A percentile compares a stretch with the other conserved stretches of the same genome.
These are phyloP conservation scores for Rhytidiadelphus loreus DNA, from an alignment of 225 moss, liverwort and hornwort genomes.

Conservation along the genomic window DNA sequence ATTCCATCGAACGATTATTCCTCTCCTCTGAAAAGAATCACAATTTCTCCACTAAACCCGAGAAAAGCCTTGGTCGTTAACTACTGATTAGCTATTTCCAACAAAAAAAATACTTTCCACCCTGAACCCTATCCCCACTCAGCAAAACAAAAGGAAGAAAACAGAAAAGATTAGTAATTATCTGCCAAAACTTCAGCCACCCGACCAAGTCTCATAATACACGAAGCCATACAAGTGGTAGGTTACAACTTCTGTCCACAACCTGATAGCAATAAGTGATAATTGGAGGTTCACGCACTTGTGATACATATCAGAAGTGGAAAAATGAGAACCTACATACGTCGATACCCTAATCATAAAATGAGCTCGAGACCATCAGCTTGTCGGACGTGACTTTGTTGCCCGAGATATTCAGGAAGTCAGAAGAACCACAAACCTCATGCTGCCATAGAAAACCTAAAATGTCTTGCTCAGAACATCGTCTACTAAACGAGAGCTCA, in stretches of 20 bases:
- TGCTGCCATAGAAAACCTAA: neutral
- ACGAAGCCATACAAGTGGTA: neutral
- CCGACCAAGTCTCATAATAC: neutral
- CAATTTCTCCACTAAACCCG: neutral
- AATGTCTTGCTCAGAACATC: neutral
- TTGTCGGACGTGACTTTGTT: neutral
- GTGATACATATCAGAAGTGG: no score
- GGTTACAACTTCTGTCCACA: neutral
- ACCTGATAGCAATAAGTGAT: neutral
- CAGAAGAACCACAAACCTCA: neutral
- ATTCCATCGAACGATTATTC: neutral
- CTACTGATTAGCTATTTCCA: neutral
- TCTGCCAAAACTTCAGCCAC: neutral
- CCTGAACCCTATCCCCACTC: neutral
- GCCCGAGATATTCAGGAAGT: no score
- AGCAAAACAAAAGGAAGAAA: neutral
- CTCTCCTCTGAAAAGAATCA: neutral
- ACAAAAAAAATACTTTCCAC: no score
- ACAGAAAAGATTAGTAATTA: no score
- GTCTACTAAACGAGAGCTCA: neutral
- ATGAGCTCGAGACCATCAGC: neutral
- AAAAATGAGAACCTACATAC: neutral
- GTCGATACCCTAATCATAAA: neutral
- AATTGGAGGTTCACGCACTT: neutral
- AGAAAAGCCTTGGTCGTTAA: neutral